phyloP scores from a whole-genome alignment of 176 grass and related monocot species.

The Avena insularis region DNA sequence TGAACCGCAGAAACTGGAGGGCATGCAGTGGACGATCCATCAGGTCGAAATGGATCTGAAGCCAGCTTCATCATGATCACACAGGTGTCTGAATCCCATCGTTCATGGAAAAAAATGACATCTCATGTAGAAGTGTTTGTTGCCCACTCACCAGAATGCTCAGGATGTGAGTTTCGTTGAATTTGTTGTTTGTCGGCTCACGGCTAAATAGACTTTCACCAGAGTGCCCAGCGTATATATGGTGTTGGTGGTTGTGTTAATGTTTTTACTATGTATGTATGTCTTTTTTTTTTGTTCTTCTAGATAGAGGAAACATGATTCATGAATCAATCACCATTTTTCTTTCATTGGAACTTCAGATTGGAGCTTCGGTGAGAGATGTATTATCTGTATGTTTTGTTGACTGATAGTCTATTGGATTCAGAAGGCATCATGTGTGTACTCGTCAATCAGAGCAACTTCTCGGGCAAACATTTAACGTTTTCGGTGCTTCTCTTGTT shows the following conservation, averaged over 20 bases:
- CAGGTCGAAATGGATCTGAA: slow-evolving; percentile 98
- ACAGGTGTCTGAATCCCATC: neutral
- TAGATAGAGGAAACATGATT: neutral
- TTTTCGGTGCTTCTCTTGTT: no score
- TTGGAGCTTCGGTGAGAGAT: neutral
- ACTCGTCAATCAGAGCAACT: neutral
- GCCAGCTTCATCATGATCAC: slow-evolving; percentile 61
- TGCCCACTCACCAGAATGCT: neutral
- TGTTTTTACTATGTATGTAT: neutral
- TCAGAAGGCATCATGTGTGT: neutral
- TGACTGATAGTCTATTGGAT: neutral
- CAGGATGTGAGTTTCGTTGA: neutral
- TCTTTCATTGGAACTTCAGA: neutral
- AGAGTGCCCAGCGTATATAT: neutral
- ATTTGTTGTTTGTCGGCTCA: slow-evolving; percentile 22
- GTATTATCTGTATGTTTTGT: neutral
- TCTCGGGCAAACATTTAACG: no score
- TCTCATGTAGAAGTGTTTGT: neutral
- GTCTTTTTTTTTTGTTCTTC: neutral
- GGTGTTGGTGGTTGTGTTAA: neutral
- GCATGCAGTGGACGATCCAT: slow-evolving; percentile 97
- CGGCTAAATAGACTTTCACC: slow-evolving; percentile 4
- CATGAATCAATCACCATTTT: neutral
- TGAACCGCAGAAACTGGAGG: slow-evolving; percentile 83
- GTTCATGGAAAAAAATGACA: neutral